Conservation (phyloP, 805 yeast genomes). For the Pichia eremophila region DNA sequence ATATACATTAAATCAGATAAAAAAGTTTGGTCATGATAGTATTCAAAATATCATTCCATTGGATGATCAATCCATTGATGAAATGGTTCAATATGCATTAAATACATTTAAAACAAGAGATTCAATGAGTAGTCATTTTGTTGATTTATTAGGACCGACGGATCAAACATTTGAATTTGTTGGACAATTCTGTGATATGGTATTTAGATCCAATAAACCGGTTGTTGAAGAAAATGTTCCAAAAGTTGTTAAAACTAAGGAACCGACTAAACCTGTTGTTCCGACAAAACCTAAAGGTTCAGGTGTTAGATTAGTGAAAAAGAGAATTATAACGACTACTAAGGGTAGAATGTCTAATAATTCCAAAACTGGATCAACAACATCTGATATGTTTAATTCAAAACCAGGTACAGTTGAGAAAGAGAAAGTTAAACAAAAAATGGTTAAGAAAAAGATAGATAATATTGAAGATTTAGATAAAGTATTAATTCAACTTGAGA, state of each 20-base stretch:
- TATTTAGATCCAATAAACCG: conserved; percentile 19
- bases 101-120: conserved; percentile 34
- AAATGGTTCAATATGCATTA: conserved; percentile 46
- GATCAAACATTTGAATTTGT: conserved; percentile 43
- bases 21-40: conserved; percentile 15
- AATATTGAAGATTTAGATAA: conserved; percentile 41
- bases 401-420: conserved; percentile 21
- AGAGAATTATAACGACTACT: not conserved
- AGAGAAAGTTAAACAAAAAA: conserved; percentile 16
- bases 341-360: conserved; percentile 12
- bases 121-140: conserved; percentile 42
- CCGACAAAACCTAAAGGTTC: conserved; percentile 7
- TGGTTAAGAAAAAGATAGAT: conserved; percentile 38
- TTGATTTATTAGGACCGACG: conserved; percentile 48
- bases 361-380: conserved; percentile 27
- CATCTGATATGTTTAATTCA: conserved; percentile 37
- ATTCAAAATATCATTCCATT: conserved; percentile 39
- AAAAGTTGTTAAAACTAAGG: not conserved
- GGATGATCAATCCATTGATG: conserved; percentile 45
- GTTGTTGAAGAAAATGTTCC: not conserved
- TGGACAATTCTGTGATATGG: conserved; percentile 32
- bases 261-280: conserved; percentile 1
- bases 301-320: conserved; percentile 3
- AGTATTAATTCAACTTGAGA: conserved; percentile 37
- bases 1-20: conserved; percentile 18